phyloP scores from a whole-genome alignment of 495 filamentous ascomycete genomes.

The Penicillium nucicola region DNA sequence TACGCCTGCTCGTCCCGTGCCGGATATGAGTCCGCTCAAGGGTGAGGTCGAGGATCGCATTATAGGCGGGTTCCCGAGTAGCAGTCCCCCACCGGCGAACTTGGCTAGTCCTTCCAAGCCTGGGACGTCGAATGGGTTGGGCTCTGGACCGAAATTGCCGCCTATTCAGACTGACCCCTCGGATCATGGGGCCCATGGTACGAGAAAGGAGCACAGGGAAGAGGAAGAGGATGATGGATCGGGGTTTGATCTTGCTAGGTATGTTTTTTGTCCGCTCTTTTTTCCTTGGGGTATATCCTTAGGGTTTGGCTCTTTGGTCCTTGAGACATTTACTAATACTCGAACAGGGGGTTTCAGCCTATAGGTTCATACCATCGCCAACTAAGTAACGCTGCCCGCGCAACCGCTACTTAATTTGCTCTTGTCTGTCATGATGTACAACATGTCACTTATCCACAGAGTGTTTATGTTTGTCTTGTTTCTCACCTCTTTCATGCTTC shows the following conservation, averaged over 20 bases:
- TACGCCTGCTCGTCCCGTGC: slow-evolving; percentile 67
- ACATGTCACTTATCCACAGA: slow-evolving; percentile 14
- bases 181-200: slow-evolving; percentile 12
- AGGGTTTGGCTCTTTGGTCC: too few relatives aligned
- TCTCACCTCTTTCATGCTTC: slow-evolving; percentile 9
- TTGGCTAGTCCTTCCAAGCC: slow-evolving; percentile 47
- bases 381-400: slow-evolving; percentile 42
- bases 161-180: slow-evolving; percentile 29
- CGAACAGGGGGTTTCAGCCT: slow-evolving; percentile 63
- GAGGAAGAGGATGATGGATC: slow-evolving; percentile 55
- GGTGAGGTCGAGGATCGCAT: slow-evolving; percentile 41
- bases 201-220: slow-evolving; percentile 27
- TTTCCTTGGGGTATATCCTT: too few relatives aligned
- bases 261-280: too few relatives aligned
- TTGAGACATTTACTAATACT: slow-evolving; percentile 21
- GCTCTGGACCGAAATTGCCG: slow-evolving; percentile 33
- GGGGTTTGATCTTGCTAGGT: slow-evolving; percentile 67
- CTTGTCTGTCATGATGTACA: slow-evolving; percentile 15
- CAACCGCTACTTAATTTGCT: slow-evolving; percentile 21
- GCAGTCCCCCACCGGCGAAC: slow-evolving; percentile 56
- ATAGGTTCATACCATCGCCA: slow-evolving; percentile 66
- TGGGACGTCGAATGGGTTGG: slow-evolving; percentile 34
- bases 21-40: slow-evolving; percentile 61
- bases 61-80: slow-evolving; percentile 59
- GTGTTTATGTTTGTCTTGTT: slow-evolving; percentile 2